phyloP scores from a whole-genome alignment of 352 stramenopile genomes.

The Phytophthora aleatoria region DNA sequence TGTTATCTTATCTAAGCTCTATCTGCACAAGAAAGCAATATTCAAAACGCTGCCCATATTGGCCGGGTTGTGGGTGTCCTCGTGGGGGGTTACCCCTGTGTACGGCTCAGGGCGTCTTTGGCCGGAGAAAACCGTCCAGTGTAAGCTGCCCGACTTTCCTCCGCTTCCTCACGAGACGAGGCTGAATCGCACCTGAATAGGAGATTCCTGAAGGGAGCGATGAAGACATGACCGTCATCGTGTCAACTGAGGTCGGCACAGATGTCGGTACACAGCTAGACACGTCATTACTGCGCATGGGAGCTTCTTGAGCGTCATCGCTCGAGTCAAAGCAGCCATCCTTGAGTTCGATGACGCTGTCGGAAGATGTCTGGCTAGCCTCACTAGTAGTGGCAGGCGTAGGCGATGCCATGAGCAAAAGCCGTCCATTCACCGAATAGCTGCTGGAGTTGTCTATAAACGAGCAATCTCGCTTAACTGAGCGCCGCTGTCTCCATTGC shows the following conservation, averaged over 20 bases:
- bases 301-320: constrained; percentile 32
- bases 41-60: constrained; percentile 18
- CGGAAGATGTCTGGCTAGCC: constrained; percentile 20
- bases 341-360: constrained; percentile 47
- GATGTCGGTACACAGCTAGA: constrained; percentile 7
- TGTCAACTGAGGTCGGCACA: constrained; percentile 10
- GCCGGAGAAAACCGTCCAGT: constrained; percentile 57
- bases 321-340: constrained; percentile 46
- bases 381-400: constrained; percentile 10
- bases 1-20: constrained; percentile 21
- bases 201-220: constrained; percentile 8
- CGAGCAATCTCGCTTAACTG: constrained; percentile 64
- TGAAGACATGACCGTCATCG: constrained; percentile 15
- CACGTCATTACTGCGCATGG: constrained; percentile 18
- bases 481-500: constrained; percentile 55
- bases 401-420: constrained; percentile 29
- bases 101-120: constrained; percentile 16
- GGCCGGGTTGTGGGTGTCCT: too few species aligned
- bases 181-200: constrained; percentile 30
- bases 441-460: constrained; percentile 46
- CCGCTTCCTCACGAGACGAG: constrained; percentile 50
- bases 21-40: constrained; percentile 26
- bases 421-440: constrained; percentile 23
- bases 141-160: constrained; percentile 54
- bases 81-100: too few species aligned